These are phyloP conservation scores for Globisporangium emineosum DNA, from an alignment of 352 stramenopile species.

Conservation along the genomic window DNA sequence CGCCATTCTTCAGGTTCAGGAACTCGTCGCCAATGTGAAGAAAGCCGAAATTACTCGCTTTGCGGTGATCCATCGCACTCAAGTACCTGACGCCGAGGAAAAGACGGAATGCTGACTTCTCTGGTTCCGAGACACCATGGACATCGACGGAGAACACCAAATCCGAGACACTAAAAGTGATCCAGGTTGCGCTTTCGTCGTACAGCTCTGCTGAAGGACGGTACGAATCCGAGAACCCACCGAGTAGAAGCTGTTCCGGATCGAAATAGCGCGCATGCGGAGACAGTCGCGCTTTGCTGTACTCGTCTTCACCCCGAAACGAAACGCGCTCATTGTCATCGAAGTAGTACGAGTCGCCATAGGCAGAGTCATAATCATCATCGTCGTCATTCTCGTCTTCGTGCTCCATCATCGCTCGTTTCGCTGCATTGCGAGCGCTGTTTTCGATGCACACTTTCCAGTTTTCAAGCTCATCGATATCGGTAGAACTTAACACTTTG, in stretches of 20 bases:
- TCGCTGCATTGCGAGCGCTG: constrained; percentile 40
- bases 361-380: constrained; percentile 34
- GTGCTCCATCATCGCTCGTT: constrained; percentile 13
- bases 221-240: constrained; percentile 75
- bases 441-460: constrained; percentile 73
- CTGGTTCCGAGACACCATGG: constrained; percentile 57
- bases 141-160: constrained; percentile 62
- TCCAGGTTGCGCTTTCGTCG: constrained; percentile 59
- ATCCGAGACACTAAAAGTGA: constrained; percentile 66
- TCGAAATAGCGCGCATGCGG: constrained; percentile 24
- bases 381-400: constrained; percentile 23
- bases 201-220: constrained; percentile 40
- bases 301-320: constrained; percentile 14
- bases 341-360: constrained; percentile 25
- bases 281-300: constrained; percentile 5
- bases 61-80: constrained; percentile 63
- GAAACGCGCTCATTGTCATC: constrained; percentile 9
- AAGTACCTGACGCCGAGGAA: constrained; percentile 59
- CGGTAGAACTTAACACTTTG: constrained; percentile 68
- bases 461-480: constrained; percentile 53
- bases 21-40: constrained; percentile 85
- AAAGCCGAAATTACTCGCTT: constrained; percentile 67
- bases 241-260: constrained; percentile 53
- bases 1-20: constrained; percentile 71
- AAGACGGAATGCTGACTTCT: constrained; percentile 59